phyloP scores from a whole-genome alignment of 2,329 filamentous ascomycete species.

The Nigrospora oryzae region DNA sequence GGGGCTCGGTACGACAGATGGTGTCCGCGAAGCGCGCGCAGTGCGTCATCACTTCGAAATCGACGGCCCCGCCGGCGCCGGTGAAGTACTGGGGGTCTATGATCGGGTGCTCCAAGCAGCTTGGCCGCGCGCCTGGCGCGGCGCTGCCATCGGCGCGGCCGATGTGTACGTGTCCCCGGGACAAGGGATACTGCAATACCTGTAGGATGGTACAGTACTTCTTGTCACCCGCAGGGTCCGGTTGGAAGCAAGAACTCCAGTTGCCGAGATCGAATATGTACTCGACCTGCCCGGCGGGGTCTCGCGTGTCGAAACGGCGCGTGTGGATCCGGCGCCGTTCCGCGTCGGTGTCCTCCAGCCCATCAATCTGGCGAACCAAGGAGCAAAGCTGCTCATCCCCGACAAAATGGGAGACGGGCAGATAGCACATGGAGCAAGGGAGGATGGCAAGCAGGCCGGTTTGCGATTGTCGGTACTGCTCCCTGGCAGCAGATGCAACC shows the following conservation, averaged over 20 bases:
- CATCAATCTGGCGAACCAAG: slow-evolving; percentile 11
- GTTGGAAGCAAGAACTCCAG: slow-evolving; percentile 29
- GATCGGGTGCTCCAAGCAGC: slow-evolving; percentile 14
- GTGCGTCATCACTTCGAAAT: slow-evolving; percentile 32
- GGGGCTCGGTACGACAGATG: slow-evolving; percentile 26
- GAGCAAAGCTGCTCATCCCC: slow-evolving; percentile 11
- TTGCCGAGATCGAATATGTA: slow-evolving; percentile 40
- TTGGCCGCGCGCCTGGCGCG: slow-evolving; percentile 4
- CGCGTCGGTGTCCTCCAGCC: slow-evolving; percentile 11
- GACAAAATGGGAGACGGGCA: slow-evolving; percentile 28
- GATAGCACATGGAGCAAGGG: slow-evolving; percentile 31
- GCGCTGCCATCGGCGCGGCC: not conserved
- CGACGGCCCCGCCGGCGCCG: slow-evolving; percentile 27
- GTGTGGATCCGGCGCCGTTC: slow-evolving; percentile 17
- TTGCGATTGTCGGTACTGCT: slow-evolving; percentile 16
- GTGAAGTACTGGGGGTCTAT: slow-evolving; percentile 35
- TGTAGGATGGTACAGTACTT: slow-evolving; percentile 39
- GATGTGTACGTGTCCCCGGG: slow-evolving; percentile 38
- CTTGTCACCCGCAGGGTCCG: slow-evolving; percentile 19
- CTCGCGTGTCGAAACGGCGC: slow-evolving; percentile 20
- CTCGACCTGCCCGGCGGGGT: slow-evolving; percentile 34
- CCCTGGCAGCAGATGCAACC: slow-evolving; percentile 18
- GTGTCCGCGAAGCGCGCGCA: slow-evolving; percentile 29
- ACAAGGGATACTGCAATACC: slow-evolving; percentile 43
- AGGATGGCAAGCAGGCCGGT: slow-evolving; percentile 29